phyloP scores from a whole-genome alignment of 2,329 filamentous ascomycete genomes.

The Alternaria arbusti region DNA sequence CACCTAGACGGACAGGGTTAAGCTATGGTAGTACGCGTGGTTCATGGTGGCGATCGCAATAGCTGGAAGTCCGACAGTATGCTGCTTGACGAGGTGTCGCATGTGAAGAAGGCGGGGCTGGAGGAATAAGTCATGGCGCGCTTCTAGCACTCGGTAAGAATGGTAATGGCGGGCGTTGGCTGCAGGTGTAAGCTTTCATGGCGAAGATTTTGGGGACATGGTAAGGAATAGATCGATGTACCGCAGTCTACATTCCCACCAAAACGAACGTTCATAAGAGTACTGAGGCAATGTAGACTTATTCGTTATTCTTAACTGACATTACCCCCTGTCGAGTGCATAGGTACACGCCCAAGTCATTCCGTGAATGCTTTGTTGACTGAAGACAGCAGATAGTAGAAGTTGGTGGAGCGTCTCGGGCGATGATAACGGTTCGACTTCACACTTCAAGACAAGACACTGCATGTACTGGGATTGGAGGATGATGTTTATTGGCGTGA shows the following conservation, averaged over 20 bases:
- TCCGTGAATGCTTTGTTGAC: not conserved
- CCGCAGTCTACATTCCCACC: not conserved
- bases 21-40: not conserved
- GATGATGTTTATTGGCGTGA: conserved; percentile 45
- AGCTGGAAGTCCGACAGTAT: not conserved
- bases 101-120: not conserved
- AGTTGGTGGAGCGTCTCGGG: not conserved
- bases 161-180: not conserved
- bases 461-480: conserved; percentile 24
- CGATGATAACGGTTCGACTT: not conserved
- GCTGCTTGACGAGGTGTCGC: not conserved
- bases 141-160: not conserved
- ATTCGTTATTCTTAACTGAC: not conserved
- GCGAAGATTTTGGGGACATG: not conserved
- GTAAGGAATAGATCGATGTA: not conserved
- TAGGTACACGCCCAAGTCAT: not conserved
- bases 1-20: not conserved
- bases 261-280: not conserved
- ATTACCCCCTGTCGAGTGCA: not conserved
- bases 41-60: not conserved
- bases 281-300: not conserved
- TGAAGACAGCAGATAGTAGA: not conserved
- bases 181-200: not conserved
- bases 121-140: not conserved
- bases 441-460: not conserved